A percentile compares a stretch with the other conserved stretches of the same genome.
These are phyloP conservation scores for Erysiphe neolycopersici DNA, from an alignment of 2,329 filamentous ascomycete species.

Conservation along the genomic window DNA sequence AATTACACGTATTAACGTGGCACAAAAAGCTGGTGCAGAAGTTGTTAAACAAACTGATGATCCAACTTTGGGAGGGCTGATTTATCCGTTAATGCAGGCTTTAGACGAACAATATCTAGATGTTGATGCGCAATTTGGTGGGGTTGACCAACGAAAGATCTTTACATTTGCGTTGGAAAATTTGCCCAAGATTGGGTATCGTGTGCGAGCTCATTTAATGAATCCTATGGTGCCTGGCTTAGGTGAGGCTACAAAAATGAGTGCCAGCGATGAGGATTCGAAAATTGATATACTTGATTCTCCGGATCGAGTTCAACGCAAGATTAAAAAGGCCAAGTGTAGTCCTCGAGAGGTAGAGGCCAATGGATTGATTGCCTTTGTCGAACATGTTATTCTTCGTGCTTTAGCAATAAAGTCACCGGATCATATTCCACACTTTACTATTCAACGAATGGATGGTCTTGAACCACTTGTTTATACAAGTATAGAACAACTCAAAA, in stretches of 20 bases:
- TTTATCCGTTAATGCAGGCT: conserved; percentile 73
- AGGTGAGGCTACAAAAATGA: conserved; percentile 62
- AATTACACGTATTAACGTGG: conserved; percentile 16
- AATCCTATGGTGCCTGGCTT: conserved; percentile 81
- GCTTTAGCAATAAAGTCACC: conserved; percentile 31
- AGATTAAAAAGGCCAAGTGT: conserved; percentile 64
- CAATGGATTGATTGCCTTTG: conserved; percentile 67
- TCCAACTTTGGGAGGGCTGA: conserved; percentile 42
- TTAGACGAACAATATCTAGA: conserved; percentile 63
- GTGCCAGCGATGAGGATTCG: conserved; percentile 43
- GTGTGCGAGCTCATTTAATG: conserved; percentile 41
- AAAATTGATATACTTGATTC: conserved; percentile 86
- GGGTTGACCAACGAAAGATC: conserved; percentile 67
- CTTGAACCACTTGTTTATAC: conserved; percentile 52
- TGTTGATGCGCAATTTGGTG: conserved; percentile 73
- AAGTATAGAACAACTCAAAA: conserved; percentile 45
- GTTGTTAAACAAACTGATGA: conserved; percentile 80
- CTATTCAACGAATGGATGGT: conserved; percentile 38
- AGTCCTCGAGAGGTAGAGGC: conserved; percentile 51
- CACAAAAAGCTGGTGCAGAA: conserved; percentile 75
- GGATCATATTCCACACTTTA: conserved; percentile 31
- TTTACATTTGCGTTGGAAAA: conserved; percentile 68
- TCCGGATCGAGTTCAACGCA: conserved; percentile 48
- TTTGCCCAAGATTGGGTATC: conserved; percentile 66
- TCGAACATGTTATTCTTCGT: conserved; percentile 67